A percentile compares a stretch with the other conserved stretches of the same genome.
phyloP scores from a whole-genome alignment of 2,329 filamentous ascomycete genomes.

The Pseudogymnoascus sp. region DNA sequence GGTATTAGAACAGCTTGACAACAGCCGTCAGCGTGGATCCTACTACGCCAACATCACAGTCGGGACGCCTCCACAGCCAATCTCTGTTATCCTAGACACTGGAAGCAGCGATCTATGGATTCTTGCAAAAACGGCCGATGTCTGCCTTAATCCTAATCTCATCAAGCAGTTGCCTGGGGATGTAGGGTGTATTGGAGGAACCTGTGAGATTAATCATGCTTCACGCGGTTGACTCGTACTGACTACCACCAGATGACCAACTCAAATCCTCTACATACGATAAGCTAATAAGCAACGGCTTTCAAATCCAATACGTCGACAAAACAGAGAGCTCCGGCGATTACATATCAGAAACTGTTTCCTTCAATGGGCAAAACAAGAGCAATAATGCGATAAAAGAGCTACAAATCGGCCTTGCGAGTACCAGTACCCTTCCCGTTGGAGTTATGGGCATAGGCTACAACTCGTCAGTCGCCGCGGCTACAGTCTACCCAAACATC shows the following conservation, averaged over 20 bases:
- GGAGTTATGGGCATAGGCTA: constrained; percentile 38
- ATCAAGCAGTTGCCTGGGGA: constrained; percentile 26
- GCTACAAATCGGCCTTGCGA: constrained; percentile 33
- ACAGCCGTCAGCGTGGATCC: constrained; percentile 47
- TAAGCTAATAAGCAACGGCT: constrained; percentile 34
- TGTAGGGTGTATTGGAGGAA: constrained; percentile 32
- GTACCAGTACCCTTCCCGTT: constrained; percentile 21
- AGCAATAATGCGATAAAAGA: constrained; percentile 26
- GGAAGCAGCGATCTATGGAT: constrained; percentile 56
- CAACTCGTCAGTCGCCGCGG: constrained; percentile 23
- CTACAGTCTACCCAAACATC: constrained; percentile 48
- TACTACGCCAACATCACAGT: constrained; percentile 50
- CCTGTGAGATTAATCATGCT: constrained; percentile 33
- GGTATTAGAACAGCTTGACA: constrained; percentile 22
- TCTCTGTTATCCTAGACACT: constrained; percentile 51
- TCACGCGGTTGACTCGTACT: neutral
- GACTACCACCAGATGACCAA: neutral
- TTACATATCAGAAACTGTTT: constrained; percentile 33
- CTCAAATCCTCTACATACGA: constrained; percentile 34
- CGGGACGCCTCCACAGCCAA: constrained; percentile 48
- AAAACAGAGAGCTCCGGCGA: constrained; percentile 31
- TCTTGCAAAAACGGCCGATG: neutral
- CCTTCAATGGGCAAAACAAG: constrained; percentile 24
- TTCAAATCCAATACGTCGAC: constrained; percentile 38
- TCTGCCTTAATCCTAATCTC: constrained; percentile 23